These are phyloP conservation scores for California macrophylla DNA, from an alignment of 441 rosid species.

Conservation along the genomic window DNA sequence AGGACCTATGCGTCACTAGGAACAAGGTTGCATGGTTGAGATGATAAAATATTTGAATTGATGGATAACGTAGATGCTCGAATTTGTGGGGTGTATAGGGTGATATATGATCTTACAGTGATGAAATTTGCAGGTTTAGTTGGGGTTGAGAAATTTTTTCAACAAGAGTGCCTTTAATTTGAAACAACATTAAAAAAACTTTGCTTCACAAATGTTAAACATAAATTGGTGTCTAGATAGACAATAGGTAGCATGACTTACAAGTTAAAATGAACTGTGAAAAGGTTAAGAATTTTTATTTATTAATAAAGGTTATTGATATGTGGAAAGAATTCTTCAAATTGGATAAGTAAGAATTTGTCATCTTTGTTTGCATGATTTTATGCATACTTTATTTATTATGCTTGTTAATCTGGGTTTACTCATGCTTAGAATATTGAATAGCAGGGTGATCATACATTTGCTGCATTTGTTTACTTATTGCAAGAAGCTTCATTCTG, in stretches of 20 bases:
- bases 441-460: not conserved
- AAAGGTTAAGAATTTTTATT: not conserved
- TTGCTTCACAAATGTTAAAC: not conserved
- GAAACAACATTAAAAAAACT: not conserved
- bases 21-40: slow-evolving; percentile 5
- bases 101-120: slow-evolving; percentile 10
- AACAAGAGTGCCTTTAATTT: not conserved
- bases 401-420: not conserved
- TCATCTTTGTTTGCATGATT: not conserved
- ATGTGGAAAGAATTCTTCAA: not conserved
- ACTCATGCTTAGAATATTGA: slow-evolving; percentile 1
- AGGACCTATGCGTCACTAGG: slow-evolving; percentile 11
- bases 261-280: not conserved
- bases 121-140: not conserved
- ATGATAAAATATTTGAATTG: slow-evolving; percentile 6
- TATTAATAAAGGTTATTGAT: not conserved
- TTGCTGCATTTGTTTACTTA: not conserved
- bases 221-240: not conserved
- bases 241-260: not conserved
- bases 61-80: slow-evolving; percentile 10
- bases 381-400: not conserved
- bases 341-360: not conserved
- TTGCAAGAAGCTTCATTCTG: not conserved
- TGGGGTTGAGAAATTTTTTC: not conserved
- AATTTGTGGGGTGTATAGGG: slow-evolving; percentile 15